Conservation (phyloP, 345 rosid species). For the Hibiscus mutabilis region DNA sequence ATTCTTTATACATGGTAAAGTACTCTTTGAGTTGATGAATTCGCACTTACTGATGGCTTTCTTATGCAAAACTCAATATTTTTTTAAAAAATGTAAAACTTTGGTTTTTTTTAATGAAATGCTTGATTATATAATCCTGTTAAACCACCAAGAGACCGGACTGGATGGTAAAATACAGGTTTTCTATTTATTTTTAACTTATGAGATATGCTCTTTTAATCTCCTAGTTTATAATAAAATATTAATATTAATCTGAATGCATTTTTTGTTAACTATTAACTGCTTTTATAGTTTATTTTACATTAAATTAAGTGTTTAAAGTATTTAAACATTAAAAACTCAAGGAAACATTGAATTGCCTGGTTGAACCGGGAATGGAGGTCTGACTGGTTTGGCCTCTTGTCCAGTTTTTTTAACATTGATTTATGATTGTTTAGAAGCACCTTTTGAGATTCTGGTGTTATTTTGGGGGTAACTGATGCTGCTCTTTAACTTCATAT, state of each 20-base stretch:
- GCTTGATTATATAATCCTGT: background rate
- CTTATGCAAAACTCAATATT: background rate
- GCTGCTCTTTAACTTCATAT: constrained; percentile 22
- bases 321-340: background rate
- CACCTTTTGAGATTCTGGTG: background rate
- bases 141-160: background rate
- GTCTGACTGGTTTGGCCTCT: background rate
- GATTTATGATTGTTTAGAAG: background rate
- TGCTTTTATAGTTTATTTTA: background rate
- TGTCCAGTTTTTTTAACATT: background rate
- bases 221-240: background rate
- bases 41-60: background rate
- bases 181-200: background rate
- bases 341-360: background rate
- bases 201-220: background rate
- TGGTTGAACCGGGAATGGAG: background rate
- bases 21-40: constrained; percentile 6
- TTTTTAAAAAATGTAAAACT: background rate
- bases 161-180: background rate
- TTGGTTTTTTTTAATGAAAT: background rate
- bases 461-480: constrained; percentile 7
- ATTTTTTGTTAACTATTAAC: background rate
- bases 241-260: background rate
- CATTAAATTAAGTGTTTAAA: background rate
- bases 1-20: constrained; percentile 93